Evolutionary conservation across 2,329 filamentous ascomycete species (phyloP), one percentile per base, ranked within the genome.

Genomic region (Pseudogymnoascus sp.): DNA sequence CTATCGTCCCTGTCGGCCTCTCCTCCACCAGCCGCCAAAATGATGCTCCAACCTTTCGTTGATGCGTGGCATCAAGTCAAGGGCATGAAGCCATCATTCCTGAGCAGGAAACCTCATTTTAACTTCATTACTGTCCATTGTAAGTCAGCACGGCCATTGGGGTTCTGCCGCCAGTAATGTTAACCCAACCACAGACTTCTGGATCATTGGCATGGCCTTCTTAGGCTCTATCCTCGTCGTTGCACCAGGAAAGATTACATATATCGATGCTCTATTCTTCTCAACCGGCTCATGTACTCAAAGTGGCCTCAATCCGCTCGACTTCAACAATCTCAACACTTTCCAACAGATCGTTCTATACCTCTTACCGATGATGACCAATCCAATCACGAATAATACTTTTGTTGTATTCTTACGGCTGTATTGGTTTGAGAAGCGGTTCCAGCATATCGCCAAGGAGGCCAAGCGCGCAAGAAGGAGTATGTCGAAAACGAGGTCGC

Each of bases 361-460:
- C 68, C 69, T 92, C 5, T 79, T 90, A 40, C 79, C 87, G 3
- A 86, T 91, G 79, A 68, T 90, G 10, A 85, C 87, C 26, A 96
- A 91, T 59, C 92, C 92, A 0, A 94, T 96, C 64, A 86, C 89
- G 54, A 87, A 96, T 68, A 86, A 96, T 70, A 84, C 89, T 1
- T 88, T 84, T 47, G 91, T 99, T 47, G 94, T 99, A 6, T 93
- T 96, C 68, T 81, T 97, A 11, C 88, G 94, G 26, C 79, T 99
- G 1, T 97, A 96, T 75, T 99, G 93, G 93, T 99, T 99, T 72
- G 92, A 99, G 75, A 96, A 95, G 74, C 85, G 92, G 6, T 97
- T 99, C 71, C 89, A 96, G 71, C 82, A 89, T 68, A 83, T 96
- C 66, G 92, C 89, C 11, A 81, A 81, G 35, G 89, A 96, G 68